Conservation (phyloP, 345 rosid genomes). For the Moricandia moricandioides region DNA sequence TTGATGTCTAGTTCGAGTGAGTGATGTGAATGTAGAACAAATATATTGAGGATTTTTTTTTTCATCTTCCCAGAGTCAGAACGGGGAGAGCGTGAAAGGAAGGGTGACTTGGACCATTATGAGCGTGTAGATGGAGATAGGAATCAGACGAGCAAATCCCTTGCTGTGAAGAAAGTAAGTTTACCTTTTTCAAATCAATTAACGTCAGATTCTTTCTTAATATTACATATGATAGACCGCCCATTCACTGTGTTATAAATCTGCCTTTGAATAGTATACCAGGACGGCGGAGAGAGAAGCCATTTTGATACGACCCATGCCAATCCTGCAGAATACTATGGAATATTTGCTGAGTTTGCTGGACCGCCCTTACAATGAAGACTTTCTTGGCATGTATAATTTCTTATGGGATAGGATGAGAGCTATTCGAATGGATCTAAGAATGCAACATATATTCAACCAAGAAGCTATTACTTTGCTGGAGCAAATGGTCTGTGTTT, state of each 20-base stretch:
- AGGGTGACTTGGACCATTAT: constrained; percentile 94
- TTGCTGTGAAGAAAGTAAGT: constrained; percentile 77
- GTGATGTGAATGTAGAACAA: constrained; percentile 7
- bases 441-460: constrained; percentile 96
- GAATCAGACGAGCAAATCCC: constrained; percentile 76
- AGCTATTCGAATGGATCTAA: constrained; percentile 90
- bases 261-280: constrained; percentile 55
- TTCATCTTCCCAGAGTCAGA: constrained; percentile 65
- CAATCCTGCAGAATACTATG: constrained; percentile 73
- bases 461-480: constrained; percentile 75
- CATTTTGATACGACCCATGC: constrained; percentile 85
- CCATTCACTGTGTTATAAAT: constrained; percentile 20
- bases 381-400: constrained; percentile 83
- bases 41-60: constrained; percentile 8
- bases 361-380: constrained; percentile 76
- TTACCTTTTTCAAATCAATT: constrained; percentile 1
- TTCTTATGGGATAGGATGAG: constrained; percentile 99
- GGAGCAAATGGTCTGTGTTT: constrained; percentile 84
- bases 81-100: constrained; percentile 90
- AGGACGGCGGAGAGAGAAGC: constrained; percentile 98
- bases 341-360: constrained; percentile 78
- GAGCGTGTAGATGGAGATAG: constrained; percentile 94
- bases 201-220: constrained; percentile 9
- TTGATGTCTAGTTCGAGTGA: constrained; percentile 4
- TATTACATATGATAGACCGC: constrained; percentile 8